Evolutionary conservation across 108 stramenopile genomes (phyloP), one percentile per base, ranked within the genome.

Genomic region (Seminavis robusta): DNA sequence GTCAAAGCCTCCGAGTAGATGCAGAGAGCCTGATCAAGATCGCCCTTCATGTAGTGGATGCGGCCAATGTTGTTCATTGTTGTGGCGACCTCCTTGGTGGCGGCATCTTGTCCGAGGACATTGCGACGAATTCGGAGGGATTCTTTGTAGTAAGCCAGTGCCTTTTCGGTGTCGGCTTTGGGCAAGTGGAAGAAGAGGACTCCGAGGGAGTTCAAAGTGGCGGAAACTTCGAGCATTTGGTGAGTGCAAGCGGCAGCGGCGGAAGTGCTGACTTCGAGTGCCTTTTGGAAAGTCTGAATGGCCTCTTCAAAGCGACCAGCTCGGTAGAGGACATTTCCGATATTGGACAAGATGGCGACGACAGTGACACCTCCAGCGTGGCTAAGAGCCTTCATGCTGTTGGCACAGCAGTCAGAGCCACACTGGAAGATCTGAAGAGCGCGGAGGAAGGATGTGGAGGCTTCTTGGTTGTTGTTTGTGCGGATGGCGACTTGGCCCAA

Each of bases 61-160:
- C 84, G 39, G 34, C 84, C 84, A 56, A 79, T 67, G 59, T 86
- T 86, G 58, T 86, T 86, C 47, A 72, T 40, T 4, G 66, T 56
- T 20, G 81, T 82, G 4, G 76, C 77, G n/a, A 68, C 52, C 32
- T 61, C 60, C 32, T n/a, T 23, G 36, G 36, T 52, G 9, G 39
- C 49, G 49, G 23, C 25, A 40, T 51, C 49, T 1, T 25, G 21
- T 10, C 77, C 73, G 40, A 79, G 52, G 7, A 80, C 75, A 4
- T 74, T 66, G 20, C 28, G 28, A 11, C 81, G 62, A 13, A 77
- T 69, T 15, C 43, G 23, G 1, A 78, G 27, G 8, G 68, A 65
- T 30, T 67, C 72, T 19, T 50, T 40, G 49, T 78, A 82, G 16
- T 72, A 47, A 25, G 67, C 62, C 54, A 75, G 49, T 2, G 81